A percentile compares a stretch with the other conserved stretches of the same genome.
phyloP scores from a whole-genome alignment of 148 eudicot species.

The Vaccinium vitisidaea region DNA sequence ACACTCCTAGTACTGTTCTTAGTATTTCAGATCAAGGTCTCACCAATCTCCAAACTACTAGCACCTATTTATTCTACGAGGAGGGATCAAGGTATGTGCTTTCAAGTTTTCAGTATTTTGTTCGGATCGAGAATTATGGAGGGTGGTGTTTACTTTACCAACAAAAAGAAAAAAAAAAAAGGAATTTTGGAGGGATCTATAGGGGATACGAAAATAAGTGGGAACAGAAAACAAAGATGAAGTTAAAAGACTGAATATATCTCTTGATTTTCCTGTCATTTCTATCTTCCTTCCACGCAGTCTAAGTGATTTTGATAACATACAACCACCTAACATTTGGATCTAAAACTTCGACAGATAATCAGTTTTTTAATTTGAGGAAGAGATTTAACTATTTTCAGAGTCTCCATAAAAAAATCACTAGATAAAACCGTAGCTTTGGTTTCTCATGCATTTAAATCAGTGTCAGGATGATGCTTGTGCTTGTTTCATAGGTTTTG shows the following conservation, averaged over 20 bases:
- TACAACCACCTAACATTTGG: background rate
- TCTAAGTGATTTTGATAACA: background rate
- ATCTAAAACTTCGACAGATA: background rate
- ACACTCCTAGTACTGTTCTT: slow-evolving; percentile 10
- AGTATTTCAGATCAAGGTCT: slow-evolving; percentile 17
- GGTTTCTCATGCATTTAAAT: background rate
- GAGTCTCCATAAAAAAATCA: background rate
- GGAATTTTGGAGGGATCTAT: background rate
- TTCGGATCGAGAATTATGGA: background rate
- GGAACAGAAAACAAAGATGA: background rate
- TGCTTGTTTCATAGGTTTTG: background rate
- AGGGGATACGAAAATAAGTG: background rate
- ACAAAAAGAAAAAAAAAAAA: too few relatives aligned
- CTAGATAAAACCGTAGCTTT: background rate
- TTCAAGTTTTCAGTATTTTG: background rate
- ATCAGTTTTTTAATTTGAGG: background rate
- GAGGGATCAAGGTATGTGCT: slow-evolving; percentile 10
- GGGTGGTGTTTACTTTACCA: background rate
- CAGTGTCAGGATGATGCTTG: background rate
- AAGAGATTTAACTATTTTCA: background rate
- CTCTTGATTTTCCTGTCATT: background rate
- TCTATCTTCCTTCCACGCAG: background rate
- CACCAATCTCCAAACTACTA: slow-evolving; percentile 12
- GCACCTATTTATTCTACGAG: background rate
- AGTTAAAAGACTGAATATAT: background rate